Percentiles rank a stretch among this genome's conserved stretches.
phyloP scores from a whole-genome alignment of 2,329 filamentous ascomycete genomes.

The Scopulariopsis brevicaulis region DNA sequence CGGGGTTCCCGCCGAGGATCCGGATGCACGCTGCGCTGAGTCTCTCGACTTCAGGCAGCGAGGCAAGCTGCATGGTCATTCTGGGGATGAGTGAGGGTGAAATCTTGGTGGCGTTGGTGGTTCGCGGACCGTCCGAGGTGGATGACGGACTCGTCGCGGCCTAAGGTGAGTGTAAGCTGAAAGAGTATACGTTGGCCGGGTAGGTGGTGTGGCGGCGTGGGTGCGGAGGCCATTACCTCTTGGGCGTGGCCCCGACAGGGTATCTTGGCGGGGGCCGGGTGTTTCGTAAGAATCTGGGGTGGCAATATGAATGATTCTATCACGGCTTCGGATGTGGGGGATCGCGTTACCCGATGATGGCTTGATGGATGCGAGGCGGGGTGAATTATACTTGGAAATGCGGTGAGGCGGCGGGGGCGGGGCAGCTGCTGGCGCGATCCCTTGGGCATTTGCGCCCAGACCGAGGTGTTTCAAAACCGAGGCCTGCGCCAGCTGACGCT shows the following conservation, averaged over 20 bases:
- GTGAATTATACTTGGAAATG: neutral
- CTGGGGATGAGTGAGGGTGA: slow-evolving; percentile 9
- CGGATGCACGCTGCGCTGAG: slow-evolving; percentile 70
- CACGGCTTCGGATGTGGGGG: too few species aligned
- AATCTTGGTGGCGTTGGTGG: neutral
- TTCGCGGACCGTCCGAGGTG: neutral
- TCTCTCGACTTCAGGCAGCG: slow-evolving; percentile 63
- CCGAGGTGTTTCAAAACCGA: too few species aligned
- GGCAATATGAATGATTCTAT: too few species aligned
- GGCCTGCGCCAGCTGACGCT: too few species aligned
- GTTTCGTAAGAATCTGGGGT: too few species aligned
- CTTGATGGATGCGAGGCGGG: neutral
- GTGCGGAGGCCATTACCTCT: too few species aligned
- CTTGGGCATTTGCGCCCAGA: too few species aligned
- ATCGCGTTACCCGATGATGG: neutral
- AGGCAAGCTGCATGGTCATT: slow-evolving; percentile 51
- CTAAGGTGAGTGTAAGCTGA: neutral
- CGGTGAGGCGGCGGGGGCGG: neutral
- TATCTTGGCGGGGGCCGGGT: too few species aligned
- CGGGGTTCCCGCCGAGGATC: slow-evolving; percentile 82
- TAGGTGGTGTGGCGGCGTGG: too few species aligned
- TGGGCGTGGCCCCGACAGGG: too few species aligned
- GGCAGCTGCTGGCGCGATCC: neutral
- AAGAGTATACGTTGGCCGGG: too few species aligned
- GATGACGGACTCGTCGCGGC: neutral